Evolutionary conservation across 371 early-diverging fungal species (phyloP).

Genomic region (Phascolomyces articulosus): DNA sequence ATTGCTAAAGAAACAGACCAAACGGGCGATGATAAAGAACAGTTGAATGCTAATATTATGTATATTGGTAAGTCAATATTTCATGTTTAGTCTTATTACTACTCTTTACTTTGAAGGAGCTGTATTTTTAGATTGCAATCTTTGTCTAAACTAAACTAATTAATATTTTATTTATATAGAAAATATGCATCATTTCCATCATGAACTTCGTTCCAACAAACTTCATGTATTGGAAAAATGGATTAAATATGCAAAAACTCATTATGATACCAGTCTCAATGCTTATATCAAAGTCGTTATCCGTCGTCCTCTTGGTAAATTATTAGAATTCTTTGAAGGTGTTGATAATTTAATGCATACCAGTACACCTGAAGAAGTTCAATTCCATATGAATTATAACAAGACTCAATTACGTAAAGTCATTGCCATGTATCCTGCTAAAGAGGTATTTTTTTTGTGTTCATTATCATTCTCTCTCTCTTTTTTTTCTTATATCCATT

Average conservation of each 20-base stretch:
- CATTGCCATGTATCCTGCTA: slow-evolving; percentile 79
- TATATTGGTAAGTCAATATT: slow-evolving; percentile 67
- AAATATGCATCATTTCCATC: slow-evolving; percentile 91
- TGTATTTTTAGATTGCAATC: too few species aligned
- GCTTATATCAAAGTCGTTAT: slow-evolving; percentile 88
- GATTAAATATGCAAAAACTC: slow-evolving; percentile 82
- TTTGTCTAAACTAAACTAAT: not conserved
- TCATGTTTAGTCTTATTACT: too few species aligned
- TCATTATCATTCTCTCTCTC: too few species aligned
- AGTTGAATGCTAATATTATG: slow-evolving; percentile 86
- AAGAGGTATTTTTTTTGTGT: slow-evolving; percentile 57
- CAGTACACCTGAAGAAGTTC: slow-evolving; percentile 82
- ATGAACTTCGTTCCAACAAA: slow-evolving; percentile 74
- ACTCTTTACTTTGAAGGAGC: too few species aligned
- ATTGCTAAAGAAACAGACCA: slow-evolving; percentile 79
- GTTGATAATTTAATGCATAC: slow-evolving; percentile 82
- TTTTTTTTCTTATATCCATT: too few species aligned
- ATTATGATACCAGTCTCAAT: slow-evolving; percentile 81
- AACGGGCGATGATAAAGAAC: slow-evolving; percentile 90
- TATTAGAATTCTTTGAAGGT: slow-evolving; percentile 95
- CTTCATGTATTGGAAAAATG: slow-evolving; percentile 71
- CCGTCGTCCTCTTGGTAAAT: slow-evolving; percentile 83
- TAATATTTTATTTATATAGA: slow-evolving; percentile 51
- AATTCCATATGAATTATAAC: slow-evolving; percentile 84
- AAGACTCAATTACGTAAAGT: slow-evolving; percentile 87